These are phyloP conservation scores for Saccharomycopsis sp. DNA, from an alignment of 805 yeast genomes.

Conservation along the genomic window DNA sequence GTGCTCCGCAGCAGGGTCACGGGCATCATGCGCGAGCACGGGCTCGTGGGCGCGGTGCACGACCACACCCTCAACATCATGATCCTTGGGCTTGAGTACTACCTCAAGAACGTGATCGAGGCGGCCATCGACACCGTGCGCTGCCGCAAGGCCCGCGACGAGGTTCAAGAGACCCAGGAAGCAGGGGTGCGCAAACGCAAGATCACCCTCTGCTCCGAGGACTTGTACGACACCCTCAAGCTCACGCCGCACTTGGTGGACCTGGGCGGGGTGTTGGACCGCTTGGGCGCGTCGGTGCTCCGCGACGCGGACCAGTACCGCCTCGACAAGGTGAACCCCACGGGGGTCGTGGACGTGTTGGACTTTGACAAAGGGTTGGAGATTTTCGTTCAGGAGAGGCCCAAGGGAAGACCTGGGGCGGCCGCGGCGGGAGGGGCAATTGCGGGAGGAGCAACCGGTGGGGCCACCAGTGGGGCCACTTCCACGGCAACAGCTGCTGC, in stretches of 20 bases:
- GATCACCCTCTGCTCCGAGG: slow-evolving; percentile 52
- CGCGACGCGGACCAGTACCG: slow-evolving; percentile 46
- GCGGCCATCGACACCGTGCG: slow-evolving; percentile 64
- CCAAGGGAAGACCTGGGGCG: too few relatives aligned
- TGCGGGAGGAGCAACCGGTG: too few relatives aligned
- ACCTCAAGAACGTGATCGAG: slow-evolving; percentile 66
- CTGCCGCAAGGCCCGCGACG: slow-evolving; percentile 42
- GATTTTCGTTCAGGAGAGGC: background rate
- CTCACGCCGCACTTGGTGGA: slow-evolving; percentile 61
- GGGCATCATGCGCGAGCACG: slow-evolving; percentile 84
- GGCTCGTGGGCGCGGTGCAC: slow-evolving; percentile 72
- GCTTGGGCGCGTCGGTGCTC: slow-evolving; percentile 41
- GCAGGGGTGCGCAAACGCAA: slow-evolving; percentile 24
- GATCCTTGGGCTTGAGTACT: slow-evolving; percentile 72
- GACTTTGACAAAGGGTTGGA: slow-evolving; percentile 17
- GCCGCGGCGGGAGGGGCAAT: too few relatives aligned
- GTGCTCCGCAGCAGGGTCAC: slow-evolving; percentile 57
- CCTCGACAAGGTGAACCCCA: slow-evolving; percentile 21
- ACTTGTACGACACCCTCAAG: slow-evolving; percentile 53
- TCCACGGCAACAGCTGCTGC: background rate
- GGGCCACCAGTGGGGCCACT: background rate
- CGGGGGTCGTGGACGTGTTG: slow-evolving; percentile 26
- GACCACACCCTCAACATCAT: slow-evolving; percentile 72
- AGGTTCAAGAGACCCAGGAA: slow-evolving; percentile 27
- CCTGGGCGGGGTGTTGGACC: slow-evolving; percentile 50